Base-by-base conservation (phyloP, 1,284 basidiomycete genomes). In the Puccinia triticina region DNA sequence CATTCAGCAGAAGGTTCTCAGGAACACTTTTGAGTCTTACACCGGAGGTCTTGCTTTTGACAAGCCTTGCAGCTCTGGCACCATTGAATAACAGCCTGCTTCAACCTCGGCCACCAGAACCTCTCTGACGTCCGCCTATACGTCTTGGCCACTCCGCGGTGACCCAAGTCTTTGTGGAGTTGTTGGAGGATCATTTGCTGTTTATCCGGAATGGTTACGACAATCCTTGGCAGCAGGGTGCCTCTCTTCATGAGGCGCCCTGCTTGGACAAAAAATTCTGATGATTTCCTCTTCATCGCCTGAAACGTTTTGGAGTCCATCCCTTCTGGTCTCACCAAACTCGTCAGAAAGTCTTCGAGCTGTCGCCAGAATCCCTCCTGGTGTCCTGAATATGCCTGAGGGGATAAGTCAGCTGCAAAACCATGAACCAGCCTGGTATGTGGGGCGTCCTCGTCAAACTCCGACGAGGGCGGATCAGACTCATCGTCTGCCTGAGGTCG, bases 71-170 rank as follows among this genome's bases (percentile, higher is more conserved):
- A n/a, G n/a, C n/a, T n/a, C n/a, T n/a, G n/a, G n/a, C n/a, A n/a
- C n/a, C n/a, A n/a, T n/a, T n/a, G n/a, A n/a, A n/a, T n/a, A n/a
- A n/a, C n/a, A n/a, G 1, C 10, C 43, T 77, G n/a, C 75, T 77
- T 77, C 53, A 77, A 14, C 34, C 37, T 46, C 2, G 75, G 75
- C 75, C 75, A 77, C 75, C 75, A 77, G 34, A 77, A 64, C 26
- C 75, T 10, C 7, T 4, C 2, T 21, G 46, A 8, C 14, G 64
- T 2, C 26, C 75, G 29, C 23, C 18, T 21, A 64, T 61, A 77
- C 10, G 75, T 77, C 46, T 77, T 57, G 21, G 21, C 32, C 34
- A 59, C 11, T 57, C 34, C 2, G n/a, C n/a, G n/a, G n/a, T n/a
- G n/a, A n/a, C n/a, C n/a, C n/a, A n/a, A n/a, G n/a, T n/a, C n/a